Evolutionary conservation across 2,329 filamentous ascomycete genomes (phyloP).

Genomic region (Botrytis squamosa): DNA sequence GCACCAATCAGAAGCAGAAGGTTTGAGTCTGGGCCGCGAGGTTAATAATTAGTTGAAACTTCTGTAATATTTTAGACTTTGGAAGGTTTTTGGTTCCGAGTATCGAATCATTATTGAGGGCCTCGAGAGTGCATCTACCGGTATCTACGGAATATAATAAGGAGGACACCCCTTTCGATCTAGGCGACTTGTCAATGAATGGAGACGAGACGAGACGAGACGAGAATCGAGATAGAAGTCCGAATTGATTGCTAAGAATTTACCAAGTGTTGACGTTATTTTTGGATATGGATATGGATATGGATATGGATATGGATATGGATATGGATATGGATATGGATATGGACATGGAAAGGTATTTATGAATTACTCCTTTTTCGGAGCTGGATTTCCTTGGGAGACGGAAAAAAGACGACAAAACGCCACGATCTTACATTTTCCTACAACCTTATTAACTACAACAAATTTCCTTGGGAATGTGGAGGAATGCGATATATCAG

Average conservation of each 20-base stretch:
- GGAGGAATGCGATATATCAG: neutral
- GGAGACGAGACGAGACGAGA: neutral
- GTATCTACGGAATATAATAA: neutral
- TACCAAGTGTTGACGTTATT: neutral
- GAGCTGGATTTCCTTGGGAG: neutral
- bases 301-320: neutral
- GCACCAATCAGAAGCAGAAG: no score
- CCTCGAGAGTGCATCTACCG: neutral
- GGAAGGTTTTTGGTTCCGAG: neutral
- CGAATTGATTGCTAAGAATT: neutral
- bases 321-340: neutral
- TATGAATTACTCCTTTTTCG: neutral
- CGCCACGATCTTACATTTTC: constrained; percentile 9
- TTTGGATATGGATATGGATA: neutral
- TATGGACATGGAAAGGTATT: neutral
- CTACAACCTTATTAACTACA: neutral
- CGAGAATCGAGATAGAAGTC: neutral
- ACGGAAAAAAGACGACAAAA: neutral
- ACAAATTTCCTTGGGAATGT: neutral
- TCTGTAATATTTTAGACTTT: neutral
- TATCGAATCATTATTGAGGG: neutral
- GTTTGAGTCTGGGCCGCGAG: neutral
- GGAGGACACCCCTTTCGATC: neutral
- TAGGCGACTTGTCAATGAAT: neutral
- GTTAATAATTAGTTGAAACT: neutral